Conservation (phyloP, 169 alveolate genomes). For the Hepatocystis sp. region DNA sequence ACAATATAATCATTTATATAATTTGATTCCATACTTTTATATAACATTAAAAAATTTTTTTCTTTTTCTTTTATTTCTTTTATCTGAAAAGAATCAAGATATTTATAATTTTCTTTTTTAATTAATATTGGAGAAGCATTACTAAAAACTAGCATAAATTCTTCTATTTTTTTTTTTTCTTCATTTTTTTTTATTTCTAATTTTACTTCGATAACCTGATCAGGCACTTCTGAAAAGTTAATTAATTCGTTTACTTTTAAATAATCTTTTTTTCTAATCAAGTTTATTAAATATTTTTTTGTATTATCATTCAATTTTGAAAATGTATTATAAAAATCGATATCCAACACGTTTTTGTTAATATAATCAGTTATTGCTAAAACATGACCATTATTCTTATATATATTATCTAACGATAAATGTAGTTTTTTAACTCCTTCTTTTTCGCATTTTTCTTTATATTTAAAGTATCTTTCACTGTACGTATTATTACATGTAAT, state of each 20-base stretch:
- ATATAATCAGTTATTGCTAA: slow-evolving; percentile 46
- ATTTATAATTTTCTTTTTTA: slow-evolving; percentile 3
- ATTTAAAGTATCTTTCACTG: slow-evolving; percentile 36
- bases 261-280: slow-evolving; percentile 33
- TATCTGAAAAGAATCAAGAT: slow-evolving; percentile 25
- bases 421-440: too few relatives aligned
- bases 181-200: slow-evolving; percentile 10
- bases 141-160: slow-evolving; percentile 19
- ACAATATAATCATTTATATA: slow-evolving; percentile 21
- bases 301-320: slow-evolving; percentile 6
- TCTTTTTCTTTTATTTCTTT: slow-evolving; percentile 36
- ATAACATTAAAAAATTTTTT: slow-evolving; percentile 23
- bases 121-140: slow-evolving; percentile 53
- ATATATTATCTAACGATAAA: too few relatives aligned
- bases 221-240: slow-evolving; percentile 16
- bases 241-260: slow-evolving; percentile 33
- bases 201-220: slow-evolving; percentile 4
- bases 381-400: too few relatives aligned
- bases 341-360: slow-evolving; percentile 33
- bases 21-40: slow-evolving; percentile 35
- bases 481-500: slow-evolving; percentile 23
- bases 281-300: slow-evolving; percentile 11
- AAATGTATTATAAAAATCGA: slow-evolving; percentile 49
- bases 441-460: slow-evolving; percentile 17
- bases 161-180: slow-evolving; percentile 17